A percentile compares a stretch with the other conserved stretches of the same genome.
Evolutionary conservation across 164 flowering plant species (phyloP).

Genomic region (grape (Vitis vinifera)): DNA sequence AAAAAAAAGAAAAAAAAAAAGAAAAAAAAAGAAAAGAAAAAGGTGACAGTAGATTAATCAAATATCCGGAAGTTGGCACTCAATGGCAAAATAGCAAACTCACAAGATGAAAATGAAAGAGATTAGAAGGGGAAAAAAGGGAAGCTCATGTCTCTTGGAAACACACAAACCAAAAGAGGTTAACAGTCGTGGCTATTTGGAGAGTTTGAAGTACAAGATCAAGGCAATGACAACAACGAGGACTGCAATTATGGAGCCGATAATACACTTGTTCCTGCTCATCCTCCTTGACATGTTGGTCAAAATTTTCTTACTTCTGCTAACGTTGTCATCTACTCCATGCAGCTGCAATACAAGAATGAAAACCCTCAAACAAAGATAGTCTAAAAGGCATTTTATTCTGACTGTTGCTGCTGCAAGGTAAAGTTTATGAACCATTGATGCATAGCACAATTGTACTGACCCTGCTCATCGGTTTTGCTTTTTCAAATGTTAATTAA

Average conservation of each 20-base stretch:
- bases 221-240: slow-evolving; percentile 43
- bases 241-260: slow-evolving; percentile 37
- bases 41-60: too few relatives aligned
- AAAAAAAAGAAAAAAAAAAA: neutral
- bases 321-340: slow-evolving; percentile 67
- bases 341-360: slow-evolving; percentile 44
- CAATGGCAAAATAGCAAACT: neutral
- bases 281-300: slow-evolving; percentile 56
- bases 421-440: too few relatives aligned
- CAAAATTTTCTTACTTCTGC: slow-evolving; percentile 58
- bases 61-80: neutral
- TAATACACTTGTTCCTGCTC: slow-evolving; percentile 56
- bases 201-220: slow-evolving; percentile 61
- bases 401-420: neutral
- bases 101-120: neutral
- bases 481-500: too few relatives aligned
- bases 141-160: neutral
- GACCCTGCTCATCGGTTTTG: too few relatives aligned
- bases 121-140: neutral
- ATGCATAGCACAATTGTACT: too few relatives aligned
- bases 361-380: neutral
- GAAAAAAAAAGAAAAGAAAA: neutral
- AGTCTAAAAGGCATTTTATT: too few relatives aligned
- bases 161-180: slow-evolving; percentile 9
- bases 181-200: slow-evolving; percentile 19